Percentiles rank a stretch among this genome's conserved stretches.
Conservation (phyloP, 2,329 filamentous ascomycete species). For the Didymella pomorum region DNA sequence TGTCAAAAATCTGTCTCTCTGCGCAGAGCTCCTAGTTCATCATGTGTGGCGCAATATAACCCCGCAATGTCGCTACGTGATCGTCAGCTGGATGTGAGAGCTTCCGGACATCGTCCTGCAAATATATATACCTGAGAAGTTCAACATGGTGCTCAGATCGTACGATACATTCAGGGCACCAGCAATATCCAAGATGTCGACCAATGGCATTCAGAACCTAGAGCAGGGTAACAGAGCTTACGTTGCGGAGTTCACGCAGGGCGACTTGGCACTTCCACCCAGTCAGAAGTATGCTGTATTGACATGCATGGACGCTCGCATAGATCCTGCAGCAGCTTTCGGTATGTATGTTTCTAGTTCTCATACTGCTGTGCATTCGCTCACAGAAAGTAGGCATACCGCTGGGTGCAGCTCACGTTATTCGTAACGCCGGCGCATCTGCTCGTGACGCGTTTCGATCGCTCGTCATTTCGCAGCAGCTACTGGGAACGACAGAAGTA, state of each 20-base stretch:
- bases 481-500: conserved; percentile 79
- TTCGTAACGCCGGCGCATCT: conserved; percentile 71
- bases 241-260: conserved; percentile 68
- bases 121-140: not conserved
- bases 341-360: conserved; percentile 41
- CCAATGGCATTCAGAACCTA: conserved; percentile 63
- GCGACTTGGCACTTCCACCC: conserved; percentile 71
- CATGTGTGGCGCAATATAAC: conserved; percentile 25
- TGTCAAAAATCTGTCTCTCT: not conserved
- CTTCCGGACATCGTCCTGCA: not conserved
- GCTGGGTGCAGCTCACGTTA: conserved; percentile 79
- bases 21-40: conserved; percentile 4
- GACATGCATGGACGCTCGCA: conserved; percentile 83
- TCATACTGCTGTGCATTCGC: not conserved
- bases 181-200: conserved; percentile 46
- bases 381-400: conserved; percentile 58
- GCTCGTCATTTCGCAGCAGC: conserved; percentile 79
- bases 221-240: conserved; percentile 66
- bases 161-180: not conserved
- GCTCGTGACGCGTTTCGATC: conserved; percentile 75
- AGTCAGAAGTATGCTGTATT: conserved; percentile 73
- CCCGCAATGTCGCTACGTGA: conserved; percentile 28
- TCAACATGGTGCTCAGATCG: conserved; percentile 8
- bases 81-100: not conserved
- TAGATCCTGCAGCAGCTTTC: conserved; percentile 72